These are phyloP conservation scores for Fusarium irregulare DNA, from an alignment of 2,329 filamentous ascomycete genomes.

Conservation along the genomic window DNA sequence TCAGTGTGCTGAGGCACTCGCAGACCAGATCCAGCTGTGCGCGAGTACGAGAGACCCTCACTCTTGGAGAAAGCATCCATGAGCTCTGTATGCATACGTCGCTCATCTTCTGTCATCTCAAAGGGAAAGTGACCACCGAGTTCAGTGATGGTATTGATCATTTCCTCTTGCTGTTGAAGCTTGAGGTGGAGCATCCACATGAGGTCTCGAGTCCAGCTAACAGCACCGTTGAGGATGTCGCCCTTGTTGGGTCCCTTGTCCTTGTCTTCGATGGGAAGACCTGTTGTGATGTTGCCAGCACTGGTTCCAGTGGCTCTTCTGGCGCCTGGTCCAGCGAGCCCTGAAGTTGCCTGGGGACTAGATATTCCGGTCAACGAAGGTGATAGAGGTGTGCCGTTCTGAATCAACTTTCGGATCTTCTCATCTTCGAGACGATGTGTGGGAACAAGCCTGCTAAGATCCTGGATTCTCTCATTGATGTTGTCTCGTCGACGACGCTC, in stretches of 20 bases:
- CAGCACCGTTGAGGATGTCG: slow-evolving; percentile 95
- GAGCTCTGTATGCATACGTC: slow-evolving; percentile 93
- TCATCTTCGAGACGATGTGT: slow-evolving; percentile 94
- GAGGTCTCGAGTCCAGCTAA: slow-evolving; percentile 95
- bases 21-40: slow-evolving; percentile 83
- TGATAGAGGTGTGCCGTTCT: slow-evolving; percentile 90
- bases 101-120: slow-evolving; percentile 89
- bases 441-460: slow-evolving; percentile 92
- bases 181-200: slow-evolving; percentile 97
- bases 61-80: slow-evolving; percentile 88
- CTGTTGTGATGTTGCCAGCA: slow-evolving; percentile 88
- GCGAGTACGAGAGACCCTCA: slow-evolving; percentile 85
- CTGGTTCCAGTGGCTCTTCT: slow-evolving; percentile 78
- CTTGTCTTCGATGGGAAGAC: slow-evolving; percentile 93
- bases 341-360: slow-evolving; percentile 81
- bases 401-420: slow-evolving; percentile 93
- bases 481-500: slow-evolving; percentile 95
- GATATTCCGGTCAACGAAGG: slow-evolving; percentile 79
- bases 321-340: slow-evolving; percentile 85
- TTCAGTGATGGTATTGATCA: slow-evolving; percentile 78
- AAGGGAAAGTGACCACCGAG: slow-evolving; percentile 83
- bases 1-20: slow-evolving; percentile 95
- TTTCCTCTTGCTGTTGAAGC: slow-evolving; percentile 88
- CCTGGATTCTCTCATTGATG: slow-evolving; percentile 98
- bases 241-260: slow-evolving; percentile 99